Percentiles rank a stretch among this genome's conserved stretches.
Conservation (phyloP, 2,329 filamentous ascomycete species). For the Sporothrix globosa region DNA sequence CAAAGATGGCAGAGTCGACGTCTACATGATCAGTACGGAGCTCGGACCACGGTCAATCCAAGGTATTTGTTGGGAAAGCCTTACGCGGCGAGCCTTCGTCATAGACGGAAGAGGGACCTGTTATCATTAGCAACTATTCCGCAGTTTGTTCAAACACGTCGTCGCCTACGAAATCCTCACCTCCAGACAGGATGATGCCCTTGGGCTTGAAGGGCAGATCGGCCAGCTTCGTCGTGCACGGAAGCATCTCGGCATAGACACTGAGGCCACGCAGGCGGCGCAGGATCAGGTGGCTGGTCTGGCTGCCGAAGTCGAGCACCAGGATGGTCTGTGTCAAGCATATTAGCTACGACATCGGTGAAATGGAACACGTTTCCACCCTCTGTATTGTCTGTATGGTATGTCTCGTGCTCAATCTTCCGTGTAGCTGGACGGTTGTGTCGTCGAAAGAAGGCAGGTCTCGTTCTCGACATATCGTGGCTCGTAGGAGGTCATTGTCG, state of each 20-base stretch:
- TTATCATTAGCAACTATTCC: background rate
- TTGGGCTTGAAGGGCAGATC: constrained; percentile 79
- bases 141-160: background rate
- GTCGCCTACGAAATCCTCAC: background rate
- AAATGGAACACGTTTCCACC: background rate
- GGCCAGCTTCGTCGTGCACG: constrained; percentile 78
- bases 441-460: too few relatives aligned
- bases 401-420: background rate
- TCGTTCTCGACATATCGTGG: background rate
- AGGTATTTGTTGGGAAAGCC: constrained; percentile 28
- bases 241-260: constrained; percentile 80
- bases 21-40: constrained; percentile 45
- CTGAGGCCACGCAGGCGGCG: constrained; percentile 74
- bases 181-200: constrained; percentile 70
- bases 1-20: constrained; percentile 80
- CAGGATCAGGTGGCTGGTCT: constrained; percentile 75
- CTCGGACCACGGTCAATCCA: background rate
- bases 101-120: constrained; percentile 45
- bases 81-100: constrained; percentile 43
- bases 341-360: background rate
- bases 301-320: constrained; percentile 71
- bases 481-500: background rate
- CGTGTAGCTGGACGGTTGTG: too few relatives aligned
- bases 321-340: constrained; percentile 61
- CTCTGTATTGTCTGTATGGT: background rate